These are phyloP conservation scores for Alternaria metachromatica DNA, from an alignment of 2,329 filamentous ascomycete species.

Conservation along the genomic window DNA sequence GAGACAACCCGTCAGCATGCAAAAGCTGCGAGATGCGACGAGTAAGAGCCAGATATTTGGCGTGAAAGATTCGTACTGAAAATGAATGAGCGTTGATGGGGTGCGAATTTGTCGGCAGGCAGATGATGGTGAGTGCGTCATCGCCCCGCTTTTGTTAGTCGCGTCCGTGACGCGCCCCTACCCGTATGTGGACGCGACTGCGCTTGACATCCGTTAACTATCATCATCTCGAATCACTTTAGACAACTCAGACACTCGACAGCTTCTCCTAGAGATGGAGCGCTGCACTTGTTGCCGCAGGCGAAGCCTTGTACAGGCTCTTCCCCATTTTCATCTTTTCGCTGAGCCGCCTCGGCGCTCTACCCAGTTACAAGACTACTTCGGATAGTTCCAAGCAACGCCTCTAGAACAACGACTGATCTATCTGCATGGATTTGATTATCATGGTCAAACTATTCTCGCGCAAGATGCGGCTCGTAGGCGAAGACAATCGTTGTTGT, in stretches of 20 bases:
- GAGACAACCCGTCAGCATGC: not conserved
- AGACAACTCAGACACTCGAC: not conserved
- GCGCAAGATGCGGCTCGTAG: not conserved
- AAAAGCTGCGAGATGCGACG: not conserved
- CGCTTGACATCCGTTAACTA: not conserved
- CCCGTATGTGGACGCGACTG: not conserved
- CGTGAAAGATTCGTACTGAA: not conserved
- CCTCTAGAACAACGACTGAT: not conserved
- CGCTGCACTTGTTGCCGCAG: not conserved
- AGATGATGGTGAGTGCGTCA: not conserved
- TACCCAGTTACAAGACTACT: not conserved
- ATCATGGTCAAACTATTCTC: not conserved
- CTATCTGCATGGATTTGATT: not conserved
- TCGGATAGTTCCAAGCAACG: not conserved
- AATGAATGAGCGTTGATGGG: not conserved
- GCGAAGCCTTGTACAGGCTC: not conserved
- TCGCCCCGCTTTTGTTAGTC: not conserved
- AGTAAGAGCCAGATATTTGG: not conserved
- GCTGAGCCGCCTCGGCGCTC: not conserved
- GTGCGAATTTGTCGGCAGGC: not conserved
- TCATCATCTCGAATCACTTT: not conserved
- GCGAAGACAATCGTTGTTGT: not conserved
- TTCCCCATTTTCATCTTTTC: not conserved
- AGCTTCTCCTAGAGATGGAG: not conserved
- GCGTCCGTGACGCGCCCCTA: not conserved